These are phyloP conservation scores for Diaporthe sp. DNA, from an alignment of 2,329 filamentous ascomycete genomes.

Conservation along the genomic window DNA sequence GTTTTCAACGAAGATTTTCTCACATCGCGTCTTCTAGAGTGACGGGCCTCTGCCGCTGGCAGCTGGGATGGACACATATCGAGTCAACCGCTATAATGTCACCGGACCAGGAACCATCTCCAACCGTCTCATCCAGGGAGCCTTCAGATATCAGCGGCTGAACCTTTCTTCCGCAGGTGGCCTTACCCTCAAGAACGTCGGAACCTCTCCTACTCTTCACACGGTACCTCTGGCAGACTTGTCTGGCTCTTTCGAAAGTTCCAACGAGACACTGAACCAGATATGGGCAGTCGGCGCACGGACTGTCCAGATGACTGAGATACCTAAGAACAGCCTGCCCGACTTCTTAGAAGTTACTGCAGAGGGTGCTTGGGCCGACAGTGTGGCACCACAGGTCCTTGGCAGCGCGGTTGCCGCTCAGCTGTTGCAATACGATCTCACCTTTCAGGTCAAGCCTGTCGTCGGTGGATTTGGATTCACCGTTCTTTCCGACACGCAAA, in stretches of 20 bases:
- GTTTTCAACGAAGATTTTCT: fast-evolving
- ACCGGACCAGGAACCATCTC: neutral
- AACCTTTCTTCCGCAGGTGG: neutral
- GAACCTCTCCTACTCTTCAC: neutral
- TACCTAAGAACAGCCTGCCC: neutral
- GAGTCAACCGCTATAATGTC: constrained; percentile 6
- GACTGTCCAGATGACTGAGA: neutral
- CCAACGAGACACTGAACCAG: neutral
- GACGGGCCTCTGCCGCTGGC: neutral
- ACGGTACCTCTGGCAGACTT: neutral
- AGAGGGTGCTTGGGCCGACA: neutral
- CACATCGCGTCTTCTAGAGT: neutral
- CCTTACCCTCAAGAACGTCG: neutral
- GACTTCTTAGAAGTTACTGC: neutral
- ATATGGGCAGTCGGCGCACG: neutral
- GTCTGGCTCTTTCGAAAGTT: neutral
- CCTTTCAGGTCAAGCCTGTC: neutral
- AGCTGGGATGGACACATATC: neutral
- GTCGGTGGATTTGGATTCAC: neutral
- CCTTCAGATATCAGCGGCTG: neutral
- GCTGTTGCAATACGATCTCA: neutral
- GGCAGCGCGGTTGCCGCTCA: neutral
- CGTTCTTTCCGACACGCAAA: neutral
- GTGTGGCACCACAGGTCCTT: neutral
- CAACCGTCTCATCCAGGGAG: neutral